Conservation (phyloP, 768 basidiomycete species). For the Tulasnella sp. region DNA sequence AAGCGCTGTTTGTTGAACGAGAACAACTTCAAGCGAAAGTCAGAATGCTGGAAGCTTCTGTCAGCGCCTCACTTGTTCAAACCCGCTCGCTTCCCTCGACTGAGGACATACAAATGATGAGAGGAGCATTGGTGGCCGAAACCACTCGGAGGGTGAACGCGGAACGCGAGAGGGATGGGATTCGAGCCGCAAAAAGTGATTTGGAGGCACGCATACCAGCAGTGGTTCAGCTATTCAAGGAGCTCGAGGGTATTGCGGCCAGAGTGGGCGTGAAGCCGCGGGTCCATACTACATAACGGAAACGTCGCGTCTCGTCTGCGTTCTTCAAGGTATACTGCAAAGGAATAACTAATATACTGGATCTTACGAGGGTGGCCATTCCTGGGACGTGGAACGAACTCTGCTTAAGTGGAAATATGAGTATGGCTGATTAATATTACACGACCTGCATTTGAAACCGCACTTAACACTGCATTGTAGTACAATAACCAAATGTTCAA, state of each 20-base stretch:
- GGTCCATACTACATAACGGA: background rate
- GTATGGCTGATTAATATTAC: no score
- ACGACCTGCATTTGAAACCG: no score
- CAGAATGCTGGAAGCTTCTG: background rate
- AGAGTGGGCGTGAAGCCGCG: background rate
- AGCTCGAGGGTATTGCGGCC: background rate
- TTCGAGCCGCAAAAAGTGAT: background rate
- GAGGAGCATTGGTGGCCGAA: background rate
- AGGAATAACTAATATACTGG: background rate
- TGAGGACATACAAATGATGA: background rate
- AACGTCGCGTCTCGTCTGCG: no score
- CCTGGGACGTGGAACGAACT: no score
- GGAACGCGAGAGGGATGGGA: background rate
- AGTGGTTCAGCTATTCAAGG: background rate
- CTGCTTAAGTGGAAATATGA: no score
- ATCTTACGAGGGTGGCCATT: background rate
- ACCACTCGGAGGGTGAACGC: background rate
- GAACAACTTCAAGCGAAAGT: background rate
- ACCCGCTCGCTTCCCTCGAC: background rate
- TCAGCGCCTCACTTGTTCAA: background rate
- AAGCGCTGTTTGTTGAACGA: background rate
- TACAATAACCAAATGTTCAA: no score
- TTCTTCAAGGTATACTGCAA: background rate
- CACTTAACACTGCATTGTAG: no score
- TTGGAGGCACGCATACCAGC: background rate